Evolutionary conservation across 495 filamentous ascomycete genomes (phyloP), one percentile per base, ranked within the genome.

Genomic region (Penicillium cosmopolitanum): DNA sequence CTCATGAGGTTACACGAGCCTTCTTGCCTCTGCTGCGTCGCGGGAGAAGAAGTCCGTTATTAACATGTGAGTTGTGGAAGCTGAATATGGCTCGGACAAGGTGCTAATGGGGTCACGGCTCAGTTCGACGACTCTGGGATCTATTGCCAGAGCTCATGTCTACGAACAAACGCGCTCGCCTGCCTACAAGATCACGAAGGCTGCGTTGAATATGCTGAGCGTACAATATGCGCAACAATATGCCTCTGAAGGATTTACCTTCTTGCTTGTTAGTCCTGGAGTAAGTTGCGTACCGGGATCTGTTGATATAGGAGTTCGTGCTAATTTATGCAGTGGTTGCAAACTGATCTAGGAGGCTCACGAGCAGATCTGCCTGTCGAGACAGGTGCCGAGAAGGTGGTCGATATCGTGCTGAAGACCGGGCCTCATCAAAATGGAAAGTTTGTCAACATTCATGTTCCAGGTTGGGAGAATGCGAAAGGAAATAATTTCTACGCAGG

Each of bases 121-220:
- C 16, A 56, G 34, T 25, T 73, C 79, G 16, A 76, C 72, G 3
- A 79, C 71, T 4, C 33, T 83, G 11, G 81, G 78, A 31, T 81
- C 81, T 0, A 78, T 80, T 31, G 53, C 68, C 19, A 55, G 56
- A 51, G 67, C 73, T 4, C 18, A 57, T 23, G 38, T 46, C 9
- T 73, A 63, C 50, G 52, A 50, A 2, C 35, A 51, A 10, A 40
- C 61, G 11, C 69, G 70, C 0, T 58, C 35, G 9, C 80, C 78
- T 6, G 77, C 77, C 6, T 85, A 85, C 60, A 83, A 80, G 59
- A 74, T 84, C 56, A 68, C 75, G 35, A 85, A 85, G 63, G 77
- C 81, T 0, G 79, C 78, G 2, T 52, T 82, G 51, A 83, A 84
- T 53, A 76, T 77, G 66, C 60, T 85, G 5, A 83, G 77, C 3